Conservation (phyloP, 192 early-diverging fungal genomes). For the Irineochytrium annulatum region DNA sequence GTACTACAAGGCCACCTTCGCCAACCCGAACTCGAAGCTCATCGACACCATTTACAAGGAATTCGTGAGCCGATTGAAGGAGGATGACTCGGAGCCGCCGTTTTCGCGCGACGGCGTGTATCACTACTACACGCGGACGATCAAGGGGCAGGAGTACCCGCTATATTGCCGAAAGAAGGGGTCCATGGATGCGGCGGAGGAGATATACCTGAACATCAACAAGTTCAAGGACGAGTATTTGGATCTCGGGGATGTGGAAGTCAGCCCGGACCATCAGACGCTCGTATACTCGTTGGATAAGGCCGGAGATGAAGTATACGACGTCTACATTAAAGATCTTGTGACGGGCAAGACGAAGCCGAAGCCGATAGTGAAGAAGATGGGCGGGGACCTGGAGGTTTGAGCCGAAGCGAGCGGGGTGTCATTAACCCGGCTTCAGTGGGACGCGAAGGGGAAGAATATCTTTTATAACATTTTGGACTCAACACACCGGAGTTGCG, state of each 20-base stretch:
- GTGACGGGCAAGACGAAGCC: slow-evolving; percentile 29
- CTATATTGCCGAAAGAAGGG: slow-evolving; percentile 34
- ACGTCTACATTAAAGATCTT: slow-evolving; percentile 39
- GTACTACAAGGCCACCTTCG: slow-evolving; percentile 31
- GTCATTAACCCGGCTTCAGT: too few relatives aligned
- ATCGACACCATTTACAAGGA: slow-evolving; percentile 52
- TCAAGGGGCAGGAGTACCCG: slow-evolving; percentile 40
- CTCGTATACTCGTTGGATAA: slow-evolving; percentile 43
- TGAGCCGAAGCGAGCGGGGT: too few relatives aligned
- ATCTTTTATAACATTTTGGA: slow-evolving; percentile 36
- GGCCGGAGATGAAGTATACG: slow-evolving; percentile 40
- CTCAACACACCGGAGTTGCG: slow-evolving; percentile 27
- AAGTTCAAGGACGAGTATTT: slow-evolving; percentile 30
- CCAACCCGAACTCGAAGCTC: slow-evolving; percentile 24
- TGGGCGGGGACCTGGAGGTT: slow-evolving; percentile 8
- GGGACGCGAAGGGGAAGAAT: too few relatives aligned
- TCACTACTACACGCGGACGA: slow-evolving; percentile 54
- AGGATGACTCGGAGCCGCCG: slow-evolving; percentile 43
- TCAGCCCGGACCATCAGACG: slow-evolving; percentile 30
- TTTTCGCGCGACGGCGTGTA: slow-evolving; percentile 49
- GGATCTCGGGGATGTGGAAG: slow-evolving; percentile 3
- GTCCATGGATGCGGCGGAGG: slow-evolving; percentile 28
- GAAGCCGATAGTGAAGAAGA: slow-evolving; percentile 14
- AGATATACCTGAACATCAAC: slow-evolving; percentile 52
- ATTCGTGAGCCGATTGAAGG: slow-evolving; percentile 57